Percentiles rank a stretch among this genome's conserved stretches.
These are phyloP conservation scores for Phytopythium boreale DNA, from an alignment of 352 stramenopile genomes.

Conservation along the genomic window DNA sequence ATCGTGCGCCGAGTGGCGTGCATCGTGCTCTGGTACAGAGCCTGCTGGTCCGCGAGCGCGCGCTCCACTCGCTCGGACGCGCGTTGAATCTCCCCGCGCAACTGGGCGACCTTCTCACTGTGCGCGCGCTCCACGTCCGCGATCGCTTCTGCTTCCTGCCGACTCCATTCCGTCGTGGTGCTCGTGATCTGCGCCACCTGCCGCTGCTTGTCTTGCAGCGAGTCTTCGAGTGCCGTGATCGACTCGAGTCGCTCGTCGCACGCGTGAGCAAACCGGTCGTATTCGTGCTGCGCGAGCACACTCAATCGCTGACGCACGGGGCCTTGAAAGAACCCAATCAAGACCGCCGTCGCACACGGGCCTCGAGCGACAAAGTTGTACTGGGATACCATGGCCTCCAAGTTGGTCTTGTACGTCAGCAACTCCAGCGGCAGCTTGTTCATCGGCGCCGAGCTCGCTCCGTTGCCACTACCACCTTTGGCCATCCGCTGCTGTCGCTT, in stretches of 20 bases:
- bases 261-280: constrained; percentile 53
- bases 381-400: constrained; percentile 76
- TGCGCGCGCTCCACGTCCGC: constrained; percentile 42
- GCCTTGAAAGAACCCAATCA: constrained; percentile 59
- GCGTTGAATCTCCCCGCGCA: constrained; percentile 36
- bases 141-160: constrained; percentile 48
- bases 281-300: constrained; percentile 47
- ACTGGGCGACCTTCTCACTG: constrained; percentile 30
- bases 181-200: constrained; percentile 45
- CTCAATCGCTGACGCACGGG: constrained; percentile 48
- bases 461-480: constrained; percentile 6
- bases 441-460: constrained; percentile 21
- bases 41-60: constrained; percentile 54
- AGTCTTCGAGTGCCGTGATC: constrained; percentile 46
- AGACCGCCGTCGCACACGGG: constrained; percentile 36
- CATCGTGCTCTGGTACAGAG: constrained; percentile 76
- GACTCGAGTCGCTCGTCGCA: constrained; percentile 46
- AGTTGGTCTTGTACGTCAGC: constrained; percentile 75
- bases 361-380: constrained; percentile 74
- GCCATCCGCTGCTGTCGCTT: constrained; percentile 27
- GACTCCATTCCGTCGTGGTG: constrained; percentile 41
- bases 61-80: constrained; percentile 42
- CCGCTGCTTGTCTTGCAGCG: constrained; percentile 41
- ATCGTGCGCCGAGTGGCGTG: constrained; percentile 71
- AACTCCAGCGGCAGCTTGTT: constrained; percentile 62